Evolutionary conservation across 116 monocot species (phyloP).

Genomic region (Trichopus zeylanicus): DNA sequence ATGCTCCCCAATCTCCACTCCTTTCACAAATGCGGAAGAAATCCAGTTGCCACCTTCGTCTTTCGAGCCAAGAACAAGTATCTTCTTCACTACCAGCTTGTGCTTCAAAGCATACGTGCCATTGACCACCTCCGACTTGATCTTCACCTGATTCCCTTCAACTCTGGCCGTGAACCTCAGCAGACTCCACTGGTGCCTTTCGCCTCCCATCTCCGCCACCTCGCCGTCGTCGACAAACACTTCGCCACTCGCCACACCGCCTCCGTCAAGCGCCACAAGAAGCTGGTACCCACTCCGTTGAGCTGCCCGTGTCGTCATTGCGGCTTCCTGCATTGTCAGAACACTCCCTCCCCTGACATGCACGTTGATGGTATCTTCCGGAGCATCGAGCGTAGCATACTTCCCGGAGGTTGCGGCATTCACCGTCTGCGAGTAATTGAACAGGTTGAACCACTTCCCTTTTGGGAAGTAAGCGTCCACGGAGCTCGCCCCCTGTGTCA

Average conservation of each 20-base stretch:
- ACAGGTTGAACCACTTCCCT: conserved; percentile 53
- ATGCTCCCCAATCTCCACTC: neutral
- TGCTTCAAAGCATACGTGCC: conserved; percentile 22
- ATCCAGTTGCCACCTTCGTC: neutral
- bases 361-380: conserved; percentile 43
- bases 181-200: conserved; percentile 25
- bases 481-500: conserved; percentile 20
- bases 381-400: conserved; percentile 34
- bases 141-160: conserved; percentile 5
- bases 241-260: conserved; percentile 29
- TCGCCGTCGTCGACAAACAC: conserved; percentile 57
- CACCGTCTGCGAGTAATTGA: conserved; percentile 24
- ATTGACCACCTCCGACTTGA: conserved; percentile 37
- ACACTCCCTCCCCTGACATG: conserved; percentile 51
- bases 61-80: conserved; percentile 36
- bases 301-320: conserved; percentile 14
- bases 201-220: conserved; percentile 37
- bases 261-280: conserved; percentile 32
- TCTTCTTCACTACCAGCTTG: conserved; percentile 25
- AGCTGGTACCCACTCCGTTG: conserved; percentile 25
- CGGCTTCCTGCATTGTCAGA: conserved; percentile 30
- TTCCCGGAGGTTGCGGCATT: conserved; percentile 11
- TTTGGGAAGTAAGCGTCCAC: conserved; percentile 53
- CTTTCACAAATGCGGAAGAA: neutral
- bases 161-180: conserved; percentile 24